These are phyloP conservation scores for Ophiostoma ips DNA, from an alignment of 2,329 filamentous ascomycete species.

Conservation along the genomic window DNA sequence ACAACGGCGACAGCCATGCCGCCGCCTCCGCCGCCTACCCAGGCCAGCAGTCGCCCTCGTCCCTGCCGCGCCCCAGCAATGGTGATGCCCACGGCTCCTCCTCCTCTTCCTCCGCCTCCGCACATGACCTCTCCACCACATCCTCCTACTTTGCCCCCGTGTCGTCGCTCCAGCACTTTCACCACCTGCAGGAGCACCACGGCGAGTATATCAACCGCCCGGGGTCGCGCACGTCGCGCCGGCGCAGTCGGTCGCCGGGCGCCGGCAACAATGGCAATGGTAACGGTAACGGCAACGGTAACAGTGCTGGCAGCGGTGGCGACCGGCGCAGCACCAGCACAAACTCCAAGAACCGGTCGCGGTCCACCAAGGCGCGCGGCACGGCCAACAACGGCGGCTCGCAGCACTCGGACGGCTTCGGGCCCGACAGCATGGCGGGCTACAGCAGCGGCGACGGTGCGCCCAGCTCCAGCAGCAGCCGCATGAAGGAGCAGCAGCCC, in stretches of 20 bases:
- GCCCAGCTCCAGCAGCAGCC: slow-evolving; percentile 61
- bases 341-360: slow-evolving; percentile 49
- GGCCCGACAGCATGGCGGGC: slow-evolving; percentile 52
- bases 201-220: slow-evolving; percentile 52
- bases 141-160: background rate
- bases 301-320: slow-evolving; percentile 48
- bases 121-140: background rate
- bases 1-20: no score
- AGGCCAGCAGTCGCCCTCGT: slow-evolving; percentile 25
- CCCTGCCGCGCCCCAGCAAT: slow-evolving; percentile 27
- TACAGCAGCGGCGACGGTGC: slow-evolving; percentile 84
- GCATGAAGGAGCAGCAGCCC: slow-evolving; percentile 55
- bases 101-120: background rate
- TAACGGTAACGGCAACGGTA: no score
- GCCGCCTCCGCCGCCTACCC: no score
- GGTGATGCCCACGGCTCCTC: slow-evolving; percentile 18
- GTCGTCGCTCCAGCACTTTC: slow-evolving; percentile 1
- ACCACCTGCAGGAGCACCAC: slow-evolving; percentile 25
- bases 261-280: slow-evolving; percentile 54
- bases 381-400: slow-evolving; percentile 30
- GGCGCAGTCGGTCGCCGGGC: slow-evolving; percentile 66
- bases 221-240: slow-evolving; percentile 54
- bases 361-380: slow-evolving; percentile 54
- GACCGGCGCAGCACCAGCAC: slow-evolving; percentile 62
- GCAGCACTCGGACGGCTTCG: slow-evolving; percentile 27